Percentiles rank a stretch among this genome's conserved stretches.
Conservation (phyloP, 129 eudicot species). For the Silybum marianum region DNA sequence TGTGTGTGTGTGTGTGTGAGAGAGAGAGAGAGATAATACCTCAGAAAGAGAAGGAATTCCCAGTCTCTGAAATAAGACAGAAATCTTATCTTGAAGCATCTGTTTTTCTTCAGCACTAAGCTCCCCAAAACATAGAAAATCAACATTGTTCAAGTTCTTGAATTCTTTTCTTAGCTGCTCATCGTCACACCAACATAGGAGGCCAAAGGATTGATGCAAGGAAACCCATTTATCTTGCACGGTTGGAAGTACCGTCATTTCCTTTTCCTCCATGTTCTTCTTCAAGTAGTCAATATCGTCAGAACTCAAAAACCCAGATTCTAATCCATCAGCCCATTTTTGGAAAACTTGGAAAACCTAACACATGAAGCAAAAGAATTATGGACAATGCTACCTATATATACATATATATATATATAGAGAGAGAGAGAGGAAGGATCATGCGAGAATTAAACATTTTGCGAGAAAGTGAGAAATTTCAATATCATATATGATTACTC, state of each 20-base stretch:
- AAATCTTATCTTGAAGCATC: constrained; percentile 46
- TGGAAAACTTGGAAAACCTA: constrained; percentile 75
- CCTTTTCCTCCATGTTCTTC: constrained; percentile 51
- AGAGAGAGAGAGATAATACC: constrained; percentile 44
- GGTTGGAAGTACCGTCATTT: constrained; percentile 65
- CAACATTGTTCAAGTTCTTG: constrained; percentile 53
- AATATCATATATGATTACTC: no score
- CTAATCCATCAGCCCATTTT: constrained; percentile 62
- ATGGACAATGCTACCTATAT: neutral
- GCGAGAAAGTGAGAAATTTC: no score
- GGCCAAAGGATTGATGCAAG: constrained; percentile 64
- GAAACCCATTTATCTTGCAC: constrained; percentile 83
- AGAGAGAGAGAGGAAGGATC: no score
- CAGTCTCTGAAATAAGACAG: constrained; percentile 46
- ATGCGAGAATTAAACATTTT: no score
- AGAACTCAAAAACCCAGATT: constrained; percentile 49
- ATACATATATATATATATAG: neutral
- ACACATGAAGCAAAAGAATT: constrained; percentile 5
- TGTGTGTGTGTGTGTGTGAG: no score
- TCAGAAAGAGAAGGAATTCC: constrained; percentile 69
- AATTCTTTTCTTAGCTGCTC: constrained; percentile 64
- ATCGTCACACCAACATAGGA: constrained; percentile 77
- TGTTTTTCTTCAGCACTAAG: constrained; percentile 51
- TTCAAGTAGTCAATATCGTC: constrained; percentile 64
- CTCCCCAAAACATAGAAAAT: constrained; percentile 61